Evolutionary conservation across 179 eudicot genomes (phyloP).

Genomic region (Carnegiea gigantea): DNA sequence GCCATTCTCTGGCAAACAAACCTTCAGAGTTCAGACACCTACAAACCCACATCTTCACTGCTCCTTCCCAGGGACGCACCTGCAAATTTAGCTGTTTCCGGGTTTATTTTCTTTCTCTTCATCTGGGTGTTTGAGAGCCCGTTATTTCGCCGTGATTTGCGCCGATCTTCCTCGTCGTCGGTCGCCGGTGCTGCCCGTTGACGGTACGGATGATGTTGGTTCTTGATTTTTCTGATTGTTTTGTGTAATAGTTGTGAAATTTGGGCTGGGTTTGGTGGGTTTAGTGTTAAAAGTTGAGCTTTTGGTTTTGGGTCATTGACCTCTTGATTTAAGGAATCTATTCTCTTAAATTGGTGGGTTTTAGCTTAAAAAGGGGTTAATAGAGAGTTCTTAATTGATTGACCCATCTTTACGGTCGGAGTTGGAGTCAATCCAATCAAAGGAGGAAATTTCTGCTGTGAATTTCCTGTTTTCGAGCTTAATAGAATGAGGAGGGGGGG

Average conservation of each 20-base stretch:
- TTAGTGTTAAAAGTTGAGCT: neutral
- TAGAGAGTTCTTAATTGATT: neutral
- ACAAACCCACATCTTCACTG: neutral
- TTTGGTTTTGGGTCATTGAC: conserved; percentile 7
- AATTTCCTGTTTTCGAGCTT: neutral
- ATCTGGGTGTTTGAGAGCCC: neutral
- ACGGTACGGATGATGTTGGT: conserved; percentile 9
- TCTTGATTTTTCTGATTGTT: neutral
- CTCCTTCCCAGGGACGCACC: neutral
- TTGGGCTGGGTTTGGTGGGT: neutral
- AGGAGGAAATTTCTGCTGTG: neutral
- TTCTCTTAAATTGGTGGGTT: neutral
- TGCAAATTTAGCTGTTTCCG: neutral
- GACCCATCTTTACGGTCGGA: neutral
- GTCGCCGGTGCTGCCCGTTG: neutral
- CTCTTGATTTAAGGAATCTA: neutral
- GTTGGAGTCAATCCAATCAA: neutral
- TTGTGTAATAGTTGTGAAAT: neutral
- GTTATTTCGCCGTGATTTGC: neutral
- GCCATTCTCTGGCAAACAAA: conserved; percentile 3
- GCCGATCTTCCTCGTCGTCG: conserved; percentile 8
- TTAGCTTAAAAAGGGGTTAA: neutral
- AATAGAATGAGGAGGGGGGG: neutral
- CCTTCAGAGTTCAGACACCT: neutral
- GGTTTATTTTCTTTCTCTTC: neutral